Evolutionary conservation across 2,329 filamentous ascomycete species (phyloP), one percentile per base, ranked within the genome.

Genomic region (Chrysosporium keratinophilum): DNA sequence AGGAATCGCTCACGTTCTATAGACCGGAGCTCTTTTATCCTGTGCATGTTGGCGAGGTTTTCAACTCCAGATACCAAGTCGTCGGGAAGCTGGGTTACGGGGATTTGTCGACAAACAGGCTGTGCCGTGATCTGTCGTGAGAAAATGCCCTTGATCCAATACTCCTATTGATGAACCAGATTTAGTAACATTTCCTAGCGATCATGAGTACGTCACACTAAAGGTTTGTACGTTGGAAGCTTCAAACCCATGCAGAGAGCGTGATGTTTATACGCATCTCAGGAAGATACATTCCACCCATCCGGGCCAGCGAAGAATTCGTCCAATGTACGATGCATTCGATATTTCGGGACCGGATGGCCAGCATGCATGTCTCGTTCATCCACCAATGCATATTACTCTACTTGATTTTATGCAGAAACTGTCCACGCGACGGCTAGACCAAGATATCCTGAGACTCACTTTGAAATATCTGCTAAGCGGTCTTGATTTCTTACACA

Each of bases 401-500:
- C n/a, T 52, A 5, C 50, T 37, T 28, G 41, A 39, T 19, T 45
- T 52, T 14, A 37, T 45, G 28, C 48, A 11, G 7, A 44, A 23
- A 6, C 10, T 56, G n/a, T 57, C 46, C 17, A 40, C 10, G n/a
- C 54, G 52, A 12, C 41, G 58, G 11, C 59, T 64, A 55, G 59
- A 50, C 39, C 57, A 54, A 44, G 54, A 42, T 11, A 58, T 68
- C 43, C 51, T 67, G 41, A 62, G 58, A 52, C 50, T 59, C 20
- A 54, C 53, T 11, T 59, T 64, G 11, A 57, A 55, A 12, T 54
- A 63, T 43, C 31, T 64, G 41, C 55, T 67, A 23, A 44, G 41
- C 4, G 61, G 57, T 15, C 53, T 69, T 5, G 64, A 65, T 35
- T 67, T 63, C 53, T 57, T 67, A 12, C 66, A 67, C 47, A 62